A percentile compares a stretch with the other conserved stretches of the same genome.
Conservation (phyloP, 331 rosid genomes). For the Arachis monticola region DNA sequence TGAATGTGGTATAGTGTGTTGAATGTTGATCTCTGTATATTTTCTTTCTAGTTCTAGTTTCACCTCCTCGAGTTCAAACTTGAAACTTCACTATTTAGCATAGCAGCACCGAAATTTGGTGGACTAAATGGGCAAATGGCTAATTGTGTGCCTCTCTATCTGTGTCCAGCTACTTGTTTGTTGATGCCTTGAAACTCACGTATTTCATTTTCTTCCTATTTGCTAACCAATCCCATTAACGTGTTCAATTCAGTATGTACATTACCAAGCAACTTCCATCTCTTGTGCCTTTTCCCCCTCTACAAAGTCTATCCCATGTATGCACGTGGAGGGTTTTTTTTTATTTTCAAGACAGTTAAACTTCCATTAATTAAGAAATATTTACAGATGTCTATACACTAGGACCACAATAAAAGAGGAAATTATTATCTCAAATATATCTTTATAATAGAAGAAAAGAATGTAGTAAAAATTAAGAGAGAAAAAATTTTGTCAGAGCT, state of each 20-base stretch:
- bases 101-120: neutral
- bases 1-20: no score
- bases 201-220: neutral
- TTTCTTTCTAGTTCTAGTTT: neutral
- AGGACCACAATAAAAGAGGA: no score
- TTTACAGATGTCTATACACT: no score
- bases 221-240: conserved; percentile 6
- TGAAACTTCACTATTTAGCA: neutral
- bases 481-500: no score
- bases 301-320: neutral
- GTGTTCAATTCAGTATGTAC: neutral
- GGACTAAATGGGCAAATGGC: no score
- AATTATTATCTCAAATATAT: no score
- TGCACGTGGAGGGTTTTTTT: neutral
- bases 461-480: no score
- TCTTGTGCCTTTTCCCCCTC: neutral
- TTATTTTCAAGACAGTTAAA: neutral
- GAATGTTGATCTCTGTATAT: neutral
- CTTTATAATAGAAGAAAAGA: no score
- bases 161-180: neutral
- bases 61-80: neutral
- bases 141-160: neutral
- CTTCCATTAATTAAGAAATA: no score
- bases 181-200: conserved; percentile 20
- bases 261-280: neutral